These are phyloP conservation scores for Lachancea thermotolerans DNA, from an alignment of 805 yeast species.

Conservation along the genomic window DNA sequence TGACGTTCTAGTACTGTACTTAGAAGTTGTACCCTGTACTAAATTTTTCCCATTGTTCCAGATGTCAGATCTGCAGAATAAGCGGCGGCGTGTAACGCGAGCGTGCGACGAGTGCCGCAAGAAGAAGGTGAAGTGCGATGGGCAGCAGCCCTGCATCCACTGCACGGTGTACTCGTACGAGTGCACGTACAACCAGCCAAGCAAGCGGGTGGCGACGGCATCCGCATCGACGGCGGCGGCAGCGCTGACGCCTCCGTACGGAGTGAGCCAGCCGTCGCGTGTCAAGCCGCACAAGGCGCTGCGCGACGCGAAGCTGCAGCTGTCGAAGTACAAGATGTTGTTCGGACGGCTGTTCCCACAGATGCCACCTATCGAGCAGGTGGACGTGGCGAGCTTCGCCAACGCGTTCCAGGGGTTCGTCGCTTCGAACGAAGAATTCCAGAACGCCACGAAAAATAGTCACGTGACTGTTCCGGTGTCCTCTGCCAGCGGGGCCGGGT, in stretches of 20 bases:
- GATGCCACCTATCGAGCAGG: slow-evolving; percentile 20
- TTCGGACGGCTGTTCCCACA: slow-evolving; percentile 23
- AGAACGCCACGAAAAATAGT: slow-evolving; percentile 23
- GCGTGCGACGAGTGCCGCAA: slow-evolving; percentile 51
- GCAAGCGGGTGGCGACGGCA: slow-evolving; percentile 24
- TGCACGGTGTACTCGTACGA: slow-evolving; percentile 83
- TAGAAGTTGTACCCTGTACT: background rate
- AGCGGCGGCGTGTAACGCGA: slow-evolving; percentile 35
- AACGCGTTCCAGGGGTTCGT: slow-evolving; percentile 21
- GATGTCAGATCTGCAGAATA: slow-evolving; percentile 14
- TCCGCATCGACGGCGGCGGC: slow-evolving; percentile 1
- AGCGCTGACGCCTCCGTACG: background rate
- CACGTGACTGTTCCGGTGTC: slow-evolving; percentile 10
- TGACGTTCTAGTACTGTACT: too few relatives aligned
- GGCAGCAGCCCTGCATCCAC: slow-evolving; percentile 76
- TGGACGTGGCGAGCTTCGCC: slow-evolving; percentile 24
- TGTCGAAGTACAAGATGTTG: slow-evolving; percentile 20
- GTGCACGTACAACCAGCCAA: slow-evolving; percentile 80
- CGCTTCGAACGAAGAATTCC: slow-evolving; percentile 8
- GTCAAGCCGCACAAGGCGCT: slow-evolving; percentile 2
- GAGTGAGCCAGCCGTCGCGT: background rate
- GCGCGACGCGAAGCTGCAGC: slow-evolving; percentile 14
- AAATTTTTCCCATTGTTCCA: background rate
- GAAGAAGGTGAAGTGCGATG: slow-evolving; percentile 79
- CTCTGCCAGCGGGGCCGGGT: background rate